Evolutionary conservation across 2,329 filamentous ascomycete species (phyloP), one percentile per base, ranked within the genome.

Genomic region (Arthroderma sp.): DNA sequence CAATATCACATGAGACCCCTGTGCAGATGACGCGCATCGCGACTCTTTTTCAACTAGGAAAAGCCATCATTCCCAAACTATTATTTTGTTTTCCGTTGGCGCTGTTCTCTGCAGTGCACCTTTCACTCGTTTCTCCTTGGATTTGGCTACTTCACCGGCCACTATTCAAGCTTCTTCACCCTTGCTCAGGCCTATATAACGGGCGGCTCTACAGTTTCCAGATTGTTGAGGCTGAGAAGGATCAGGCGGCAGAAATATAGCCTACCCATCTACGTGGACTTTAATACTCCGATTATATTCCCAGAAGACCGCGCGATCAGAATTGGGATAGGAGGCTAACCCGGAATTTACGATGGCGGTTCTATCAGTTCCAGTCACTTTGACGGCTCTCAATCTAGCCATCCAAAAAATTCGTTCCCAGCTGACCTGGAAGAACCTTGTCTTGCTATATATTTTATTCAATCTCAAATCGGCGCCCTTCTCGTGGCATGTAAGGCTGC

Each of bases 391-490:
- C 0, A 25, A 17, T 43, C 56, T 53, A 11, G 17, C 53, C 8
- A 39, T 59, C 13, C 25, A 56, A 31, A 19, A 9, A n/a, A 15
- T 25, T 66, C 37, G 33, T 39, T 56, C 59, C 4, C 56, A 57
- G n/a, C 25, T 52, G 8, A 60, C 67, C 47, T 73, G 70, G 68
- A 67, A 64, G 55, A 65, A 66, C 3, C 41, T 71, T 31, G 65
- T 68, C n/a, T 49, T 85, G 13, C 54, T 80, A 11, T 80, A 86
- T 57, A 74, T 81, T 11, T 52, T 85, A 6, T 64, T 81, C 44
- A 91, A 91, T 69, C 76, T 85, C 73, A 91, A 91, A 77, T 86
- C 79, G 60, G 66, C 90, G 60, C 87, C 87, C 0, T 78, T 88
- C 43, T 80, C 81, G 8, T 91, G 87, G 87, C 88, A 88, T 63